These are phyloP conservation scores for Linum usitatissimum DNA, from an alignment of 345 rosid species.

Conservation along the genomic window DNA sequence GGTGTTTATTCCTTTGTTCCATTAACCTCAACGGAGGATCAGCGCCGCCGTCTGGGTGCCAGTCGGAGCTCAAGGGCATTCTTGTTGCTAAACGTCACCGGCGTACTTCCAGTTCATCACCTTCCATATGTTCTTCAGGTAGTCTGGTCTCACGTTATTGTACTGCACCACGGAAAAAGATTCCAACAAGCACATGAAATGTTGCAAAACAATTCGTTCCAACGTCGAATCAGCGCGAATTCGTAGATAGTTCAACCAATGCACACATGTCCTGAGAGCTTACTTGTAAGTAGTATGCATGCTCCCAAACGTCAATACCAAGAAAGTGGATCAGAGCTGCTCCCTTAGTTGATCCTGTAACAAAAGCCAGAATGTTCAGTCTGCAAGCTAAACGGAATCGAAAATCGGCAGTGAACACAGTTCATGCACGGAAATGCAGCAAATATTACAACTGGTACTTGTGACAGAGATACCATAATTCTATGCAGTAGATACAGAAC, in stretches of 20 bases:
- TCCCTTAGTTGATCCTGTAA: constrained; percentile 89
- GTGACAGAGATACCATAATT: neutral
- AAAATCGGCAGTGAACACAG: neutral
- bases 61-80: constrained; percentile 30
- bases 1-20: neutral
- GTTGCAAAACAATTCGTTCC: too few species aligned
- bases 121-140: constrained; percentile 90
- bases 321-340: constrained; percentile 62
- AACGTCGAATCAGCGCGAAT: too few species aligned
- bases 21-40: too few species aligned
- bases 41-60: neutral
- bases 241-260: neutral
- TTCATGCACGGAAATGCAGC: neutral
- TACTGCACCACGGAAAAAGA: constrained; percentile 36
- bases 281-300: constrained; percentile 97
- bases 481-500: too few species aligned
- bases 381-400: neutral
- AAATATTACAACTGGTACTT: neutral
- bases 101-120: constrained; percentile 92
- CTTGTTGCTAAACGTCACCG: constrained; percentile 46
- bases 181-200: neutral
- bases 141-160: constrained; percentile 82
- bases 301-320: constrained; percentile 99
- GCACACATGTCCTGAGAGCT: constrained; percentile 5
- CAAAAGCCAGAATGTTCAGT: neutral